Evolutionary conservation across 2,329 filamentous ascomycete species (phyloP), one percentile per base, ranked within the genome.

Genomic region (Scleromitrula shiraiana): DNA sequence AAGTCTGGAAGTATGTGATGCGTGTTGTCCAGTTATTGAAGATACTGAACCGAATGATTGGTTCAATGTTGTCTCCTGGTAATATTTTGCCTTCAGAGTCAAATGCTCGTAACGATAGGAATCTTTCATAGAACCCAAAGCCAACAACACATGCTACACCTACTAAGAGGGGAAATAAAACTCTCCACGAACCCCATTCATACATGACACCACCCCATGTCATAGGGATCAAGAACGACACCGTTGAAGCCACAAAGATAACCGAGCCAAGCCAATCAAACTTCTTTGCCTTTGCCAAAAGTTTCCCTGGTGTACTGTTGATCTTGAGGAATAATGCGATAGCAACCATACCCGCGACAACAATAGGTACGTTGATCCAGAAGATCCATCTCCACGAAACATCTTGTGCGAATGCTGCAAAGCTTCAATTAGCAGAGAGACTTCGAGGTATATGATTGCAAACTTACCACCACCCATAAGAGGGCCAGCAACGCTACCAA

Each of bases 131-230:
- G 20, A 74, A 63, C 8, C 70, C 66, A 56, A 81, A 81, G 6
- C 57, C 65, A 2, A 73, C 55, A 3, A 85, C 62, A 1, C 76
- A 73, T 1, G 66, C 62, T 0, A 66, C 59, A 2, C 81, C 80
- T 7, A 84, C 32, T 3, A 78, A 61, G 12, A 87, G 64, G 0
- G 82, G 82, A 0, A 82, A 70, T 2, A 87, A 65, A 0, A 79
- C 82, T 1, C 72, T 70, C 72, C 76, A 83, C 3, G 73, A 78
- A 37, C 66, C 61, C 83, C 82, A 87, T 0, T 71, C 58, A 59
- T 83, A 85, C 65, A 81, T 76, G 7, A 83, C 71, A 30, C 80
- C 82, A 8, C 58, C 83, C 70, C 78, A 82, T 2, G 78, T 80
- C 4, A 84, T 60, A 0, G 78, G 76, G 37, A 83, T 77, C 33